Conservation (phyloP, 1,139 yeast species). For the Zygosaccharomyces pseudobailii region DNA sequence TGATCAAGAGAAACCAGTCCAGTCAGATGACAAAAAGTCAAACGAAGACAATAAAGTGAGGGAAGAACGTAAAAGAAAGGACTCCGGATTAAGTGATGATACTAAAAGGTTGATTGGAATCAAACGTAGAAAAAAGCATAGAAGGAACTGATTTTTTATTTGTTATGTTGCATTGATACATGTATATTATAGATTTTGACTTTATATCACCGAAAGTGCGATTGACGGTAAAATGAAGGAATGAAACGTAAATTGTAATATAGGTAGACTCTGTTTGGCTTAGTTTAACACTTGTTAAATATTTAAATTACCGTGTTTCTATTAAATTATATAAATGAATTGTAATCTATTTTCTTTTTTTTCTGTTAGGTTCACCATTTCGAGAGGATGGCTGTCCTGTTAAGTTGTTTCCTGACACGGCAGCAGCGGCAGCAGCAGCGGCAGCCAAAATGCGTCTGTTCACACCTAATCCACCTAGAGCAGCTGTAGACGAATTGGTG, state of each 20-base stretch:
- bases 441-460: constrained; percentile 35
- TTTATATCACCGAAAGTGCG: neutral
- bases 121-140: constrained; percentile 63
- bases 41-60: constrained; percentile 19
- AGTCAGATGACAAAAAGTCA: constrained; percentile 21
- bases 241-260: neutral
- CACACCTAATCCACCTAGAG: constrained; percentile 34
- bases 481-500: constrained; percentile 22
- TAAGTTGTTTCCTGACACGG: constrained; percentile 29
- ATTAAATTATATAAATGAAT: neutral
- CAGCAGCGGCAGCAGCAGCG: constrained; percentile 37
- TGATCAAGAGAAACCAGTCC: constrained; percentile 32
- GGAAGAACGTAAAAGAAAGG: constrained; percentile 28
- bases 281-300: too few species aligned
- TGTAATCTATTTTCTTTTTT: constrained; percentile 25
- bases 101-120: constrained; percentile 60
- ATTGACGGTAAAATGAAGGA: constrained; percentile 11
- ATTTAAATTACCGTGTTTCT: too few species aligned
- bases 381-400: constrained; percentile 18
- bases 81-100: constrained; percentile 48
- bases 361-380: constrained; percentile 28
- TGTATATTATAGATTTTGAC: constrained; percentile 1
- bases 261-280: too few species aligned
- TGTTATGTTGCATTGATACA: neutral
- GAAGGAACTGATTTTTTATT: constrained; percentile 27